Conservation (phyloP, 345 rosid species). For the Moricandia arvensis region DNA sequence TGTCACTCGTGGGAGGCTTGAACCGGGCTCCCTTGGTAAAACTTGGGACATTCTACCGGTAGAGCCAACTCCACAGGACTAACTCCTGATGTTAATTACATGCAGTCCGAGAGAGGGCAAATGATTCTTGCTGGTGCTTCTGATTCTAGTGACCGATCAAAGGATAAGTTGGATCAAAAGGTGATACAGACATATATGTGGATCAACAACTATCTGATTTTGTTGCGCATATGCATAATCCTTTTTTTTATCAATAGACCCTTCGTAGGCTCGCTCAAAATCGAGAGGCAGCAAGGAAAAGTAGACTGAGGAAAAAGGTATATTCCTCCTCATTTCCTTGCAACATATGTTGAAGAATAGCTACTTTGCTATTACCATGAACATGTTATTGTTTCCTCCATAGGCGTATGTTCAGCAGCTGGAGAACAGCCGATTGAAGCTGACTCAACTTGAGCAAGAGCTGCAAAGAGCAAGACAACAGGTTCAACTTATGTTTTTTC, state of each 20-base stretch:
- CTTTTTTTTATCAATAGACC: conserved; percentile 48
- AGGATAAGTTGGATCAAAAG: neutral
- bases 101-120: conserved; percentile 65
- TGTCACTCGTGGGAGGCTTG: conserved; percentile 27
- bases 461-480: conserved; percentile 95
- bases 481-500: conserved; percentile 42
- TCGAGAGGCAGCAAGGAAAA: conserved; percentile 98
- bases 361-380: conserved; percentile 7
- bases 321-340: neutral
- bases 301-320: conserved; percentile 91
- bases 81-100: conserved; percentile 16
- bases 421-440: conserved; percentile 86
- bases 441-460: conserved; percentile 91
- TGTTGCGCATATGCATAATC: conserved; percentile 22
- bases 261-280: conserved; percentile 96
- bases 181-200: neutral
- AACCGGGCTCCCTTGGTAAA: conserved; percentile 13
- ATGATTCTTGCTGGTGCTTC: neutral
- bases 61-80: conserved; percentile 10
- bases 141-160: neutral
- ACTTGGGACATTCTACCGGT: conserved; percentile 17
- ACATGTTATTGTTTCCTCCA: conserved; percentile 6
- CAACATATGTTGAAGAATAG: neutral
- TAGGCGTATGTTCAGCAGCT: conserved; percentile 96
- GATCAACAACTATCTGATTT: neutral